Conservation (phyloP, 139 green algal genomes). For the Raphidocelis subcapitata region DNA sequence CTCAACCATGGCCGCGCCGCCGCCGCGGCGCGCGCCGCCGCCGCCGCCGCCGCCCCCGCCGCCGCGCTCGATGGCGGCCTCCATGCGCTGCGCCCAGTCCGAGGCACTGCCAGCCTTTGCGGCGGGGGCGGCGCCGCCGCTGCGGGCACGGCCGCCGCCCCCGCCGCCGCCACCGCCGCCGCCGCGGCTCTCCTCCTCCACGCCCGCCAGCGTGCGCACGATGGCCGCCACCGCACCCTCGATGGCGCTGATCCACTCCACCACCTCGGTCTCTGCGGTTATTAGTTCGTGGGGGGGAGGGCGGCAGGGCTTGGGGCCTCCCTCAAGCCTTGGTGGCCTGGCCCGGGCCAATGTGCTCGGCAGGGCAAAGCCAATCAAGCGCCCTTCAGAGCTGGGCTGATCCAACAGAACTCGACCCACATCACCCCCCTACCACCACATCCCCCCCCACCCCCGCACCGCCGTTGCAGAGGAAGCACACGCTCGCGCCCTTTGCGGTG, state of each 20-base stretch:
- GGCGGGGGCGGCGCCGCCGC: slow-evolving; percentile 15
- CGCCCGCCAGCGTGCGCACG: slow-evolving; percentile 60
- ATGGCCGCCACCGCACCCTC: slow-evolving; percentile 71
- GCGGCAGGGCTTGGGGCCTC: no score
- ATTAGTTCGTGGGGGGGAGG: no score
- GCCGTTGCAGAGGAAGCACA: slow-evolving; percentile 77
- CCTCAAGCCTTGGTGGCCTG: no score
- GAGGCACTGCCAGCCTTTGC: neutral
- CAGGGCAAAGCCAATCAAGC: no score
- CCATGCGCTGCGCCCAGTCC: slow-evolving; percentile 33
- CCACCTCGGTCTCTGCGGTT: slow-evolving; percentile 78
- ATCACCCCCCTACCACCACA: no score
- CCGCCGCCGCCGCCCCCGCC: neutral
- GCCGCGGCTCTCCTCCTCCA: slow-evolving; percentile 51
- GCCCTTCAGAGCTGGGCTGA: no score
- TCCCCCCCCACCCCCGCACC: slow-evolving; percentile 3
- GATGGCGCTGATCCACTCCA: slow-evolving; percentile 88
- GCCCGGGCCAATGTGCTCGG: no score
- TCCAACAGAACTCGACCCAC: no score
- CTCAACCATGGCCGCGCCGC: slow-evolving; percentile 60
- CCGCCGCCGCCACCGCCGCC: slow-evolving; percentile 7
- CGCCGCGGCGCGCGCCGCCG: neutral
- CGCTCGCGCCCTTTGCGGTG: slow-evolving; percentile 58
- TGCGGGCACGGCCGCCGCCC: neutral
- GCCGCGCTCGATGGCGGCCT: slow-evolving; percentile 8